Conservation (phyloP, 2,329 filamentous ascomycete species). For the Bertia moriformis region DNA sequence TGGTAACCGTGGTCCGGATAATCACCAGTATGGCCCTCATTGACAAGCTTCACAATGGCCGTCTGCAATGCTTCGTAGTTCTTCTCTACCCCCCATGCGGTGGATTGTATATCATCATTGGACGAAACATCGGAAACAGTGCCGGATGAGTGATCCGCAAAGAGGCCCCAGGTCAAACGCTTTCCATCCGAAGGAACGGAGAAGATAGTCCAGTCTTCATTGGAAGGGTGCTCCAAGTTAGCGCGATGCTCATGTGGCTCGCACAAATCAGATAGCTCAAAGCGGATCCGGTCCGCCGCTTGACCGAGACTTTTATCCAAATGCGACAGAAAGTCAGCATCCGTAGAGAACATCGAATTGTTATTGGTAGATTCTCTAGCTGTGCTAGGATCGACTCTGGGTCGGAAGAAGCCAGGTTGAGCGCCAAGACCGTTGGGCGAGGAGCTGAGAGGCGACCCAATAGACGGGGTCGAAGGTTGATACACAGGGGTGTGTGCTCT, state of each 20-base stretch:
- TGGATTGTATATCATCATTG: not conserved
- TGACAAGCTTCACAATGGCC: constrained; percentile 33
- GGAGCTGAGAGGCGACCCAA: not conserved
- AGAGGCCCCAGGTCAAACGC: constrained; percentile 23
- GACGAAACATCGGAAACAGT: constrained; percentile 13
- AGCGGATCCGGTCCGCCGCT: constrained; percentile 24
- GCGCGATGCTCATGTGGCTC: constrained; percentile 7
- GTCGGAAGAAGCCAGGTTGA: not conserved
- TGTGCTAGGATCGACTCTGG: not conserved
- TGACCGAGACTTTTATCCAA: not conserved
- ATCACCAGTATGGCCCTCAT: constrained; percentile 18
- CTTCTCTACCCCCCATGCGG: constrained; percentile 16
- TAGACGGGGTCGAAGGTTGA: not conserved
- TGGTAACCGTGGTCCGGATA: not conserved
- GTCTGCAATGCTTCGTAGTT: constrained; percentile 35
- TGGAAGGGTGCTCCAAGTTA: constrained; percentile 29
- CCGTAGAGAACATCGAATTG: not conserved
- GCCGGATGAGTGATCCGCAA: constrained; percentile 12
- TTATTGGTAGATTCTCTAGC: not conserved
- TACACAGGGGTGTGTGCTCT: not conserved
- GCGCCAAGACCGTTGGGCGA: not conserved
- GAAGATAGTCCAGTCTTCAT: constrained; percentile 35
- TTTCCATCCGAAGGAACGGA: constrained; percentile 29
- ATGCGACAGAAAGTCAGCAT: not conserved
- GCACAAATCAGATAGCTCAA: not conserved